Evolutionary conservation across 768 basidiomycete genomes (phyloP), one percentile per base, ranked within the genome.

Genomic region (Pulveroboletus ravenelii): DNA sequence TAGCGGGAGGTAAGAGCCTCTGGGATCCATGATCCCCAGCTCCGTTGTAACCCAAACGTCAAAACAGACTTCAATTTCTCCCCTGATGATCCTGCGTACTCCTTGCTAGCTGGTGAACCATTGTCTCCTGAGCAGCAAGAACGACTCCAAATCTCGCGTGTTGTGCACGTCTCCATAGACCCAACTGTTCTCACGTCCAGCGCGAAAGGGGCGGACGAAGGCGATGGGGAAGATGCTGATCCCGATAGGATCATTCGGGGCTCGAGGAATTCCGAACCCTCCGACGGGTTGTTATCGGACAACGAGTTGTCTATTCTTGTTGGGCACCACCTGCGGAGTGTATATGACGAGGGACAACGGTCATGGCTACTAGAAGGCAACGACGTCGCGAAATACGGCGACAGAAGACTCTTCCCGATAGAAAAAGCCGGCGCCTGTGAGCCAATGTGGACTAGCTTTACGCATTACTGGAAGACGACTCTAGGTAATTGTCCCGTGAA

Each of bases 361-460:
- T 41, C 49, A 30, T 55, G 45, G 41, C 47, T 56, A 47, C 50
- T 56, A 37, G 43, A 48, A 17, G 53, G 51, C 41, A 46, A 38
- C 20, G 45, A 50, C 48, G 54, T 65, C 18, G 49, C 69, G 37
- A 81, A 77, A 3, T 90, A 79, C 59, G 84, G 83, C 2, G 64
- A 69, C 41, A 71, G 86, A 56, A 65, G 73, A 1, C 56, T 61
- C 3, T 50, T 80, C 5, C 58, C 69, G n/a, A 30, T 62, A 13
- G 69, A 62, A 10, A 71, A 76, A 50, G 70, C 68, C 17, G 91
- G 91, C 4, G 72, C 68, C 10, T 68, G 78, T 62, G 91, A 94
- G 62, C 92, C 93, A 3, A 78, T 81, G 65, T 97, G 84, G 73
- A 94, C 93, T 34, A 89, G 86, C 62, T 95, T 86, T 61, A 92